phyloP scores from a whole-genome alignment of 345 rosid genomes.

The Zanthoxylum bungeanum region DNA sequence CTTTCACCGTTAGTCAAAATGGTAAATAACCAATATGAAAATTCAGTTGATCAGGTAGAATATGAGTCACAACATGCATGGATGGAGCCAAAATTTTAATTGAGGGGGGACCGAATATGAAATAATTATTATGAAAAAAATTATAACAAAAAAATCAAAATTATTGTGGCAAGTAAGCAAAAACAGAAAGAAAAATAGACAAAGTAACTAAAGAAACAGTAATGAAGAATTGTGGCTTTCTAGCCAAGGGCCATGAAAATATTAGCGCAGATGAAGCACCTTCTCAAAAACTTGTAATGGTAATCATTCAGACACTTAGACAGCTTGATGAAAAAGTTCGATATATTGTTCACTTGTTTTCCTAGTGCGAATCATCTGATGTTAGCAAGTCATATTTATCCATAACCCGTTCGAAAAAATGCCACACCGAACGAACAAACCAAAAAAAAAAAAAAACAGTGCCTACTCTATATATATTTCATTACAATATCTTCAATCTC shows the following conservation, averaged over 20 bases:
- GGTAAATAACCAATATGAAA: too few relatives aligned
- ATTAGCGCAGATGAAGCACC: not conserved
- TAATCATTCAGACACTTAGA: not conserved
- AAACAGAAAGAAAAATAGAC: not conserved
- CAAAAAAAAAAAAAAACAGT: too few relatives aligned
- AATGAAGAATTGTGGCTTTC: not conserved
- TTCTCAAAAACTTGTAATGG: not conserved
- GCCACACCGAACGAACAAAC: not conserved
- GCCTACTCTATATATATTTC: too few relatives aligned
- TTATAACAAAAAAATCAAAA: too few relatives aligned
- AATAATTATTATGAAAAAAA: too few relatives aligned
- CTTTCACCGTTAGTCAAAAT: too few relatives aligned
- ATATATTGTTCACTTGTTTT: not conserved
- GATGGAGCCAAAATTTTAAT: too few relatives aligned
- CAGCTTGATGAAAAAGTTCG: not conserved
- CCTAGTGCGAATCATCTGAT: not conserved
- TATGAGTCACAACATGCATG: too few relatives aligned
- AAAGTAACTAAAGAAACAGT: not conserved
- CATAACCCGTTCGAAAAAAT: not conserved
- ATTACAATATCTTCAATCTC: too few relatives aligned
- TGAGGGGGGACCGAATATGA: too few relatives aligned
- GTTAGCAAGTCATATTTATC: not conserved
- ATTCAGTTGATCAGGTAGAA: too few relatives aligned
- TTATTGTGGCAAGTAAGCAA: not conserved
- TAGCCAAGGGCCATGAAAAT: not conserved